phyloP scores from a whole-genome alignment of 352 stramenopile species.

The Bremia lactucae region DNA sequence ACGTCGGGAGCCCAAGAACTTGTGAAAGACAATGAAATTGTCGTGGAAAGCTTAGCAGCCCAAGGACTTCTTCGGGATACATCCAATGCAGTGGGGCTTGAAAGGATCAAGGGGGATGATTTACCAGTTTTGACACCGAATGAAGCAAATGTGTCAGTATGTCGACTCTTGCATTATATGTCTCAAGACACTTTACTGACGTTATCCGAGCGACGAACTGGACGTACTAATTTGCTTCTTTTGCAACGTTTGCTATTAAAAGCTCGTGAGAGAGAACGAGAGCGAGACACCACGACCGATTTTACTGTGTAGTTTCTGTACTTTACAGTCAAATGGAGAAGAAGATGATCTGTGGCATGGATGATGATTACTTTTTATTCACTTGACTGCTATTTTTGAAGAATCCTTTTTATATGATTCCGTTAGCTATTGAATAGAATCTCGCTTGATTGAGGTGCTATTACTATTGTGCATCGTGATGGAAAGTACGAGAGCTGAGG shows the following conservation, averaged over 20 bases:
- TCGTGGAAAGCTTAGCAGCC: constrained; percentile 44
- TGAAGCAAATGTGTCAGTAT: constrained; percentile 30
- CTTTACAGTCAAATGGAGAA: constrained; percentile 1
- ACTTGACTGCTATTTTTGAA: constrained; percentile 3
- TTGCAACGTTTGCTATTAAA: constrained; percentile 45
- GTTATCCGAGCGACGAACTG: constrained; percentile 30
- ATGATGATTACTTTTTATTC: not conserved
- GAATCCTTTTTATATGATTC: constrained; percentile 5
- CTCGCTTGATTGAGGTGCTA: constrained; percentile 6
- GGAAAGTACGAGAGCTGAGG: constrained; percentile 52
- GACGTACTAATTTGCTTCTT: constrained; percentile 33
- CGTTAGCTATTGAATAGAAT: constrained; percentile 13
- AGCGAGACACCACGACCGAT: constrained; percentile 21
- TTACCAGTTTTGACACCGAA: constrained; percentile 23
- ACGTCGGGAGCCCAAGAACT: constrained; percentile 17
- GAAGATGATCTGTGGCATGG: not conserved
- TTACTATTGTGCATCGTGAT: constrained; percentile 30
- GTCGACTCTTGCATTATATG: constrained; percentile 40
- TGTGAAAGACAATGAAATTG: constrained; percentile 48
- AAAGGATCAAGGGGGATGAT: constrained; percentile 21
- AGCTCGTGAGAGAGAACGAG: constrained; percentile 30
- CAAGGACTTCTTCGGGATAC: constrained; percentile 43
- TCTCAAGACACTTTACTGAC: constrained; percentile 23
- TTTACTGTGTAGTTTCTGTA: constrained; percentile 29
- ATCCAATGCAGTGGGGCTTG: constrained; percentile 16